Base-by-base conservation (phyloP, 2,329 filamentous ascomycete genomes). In the Leptodontidium sp. region DNA sequence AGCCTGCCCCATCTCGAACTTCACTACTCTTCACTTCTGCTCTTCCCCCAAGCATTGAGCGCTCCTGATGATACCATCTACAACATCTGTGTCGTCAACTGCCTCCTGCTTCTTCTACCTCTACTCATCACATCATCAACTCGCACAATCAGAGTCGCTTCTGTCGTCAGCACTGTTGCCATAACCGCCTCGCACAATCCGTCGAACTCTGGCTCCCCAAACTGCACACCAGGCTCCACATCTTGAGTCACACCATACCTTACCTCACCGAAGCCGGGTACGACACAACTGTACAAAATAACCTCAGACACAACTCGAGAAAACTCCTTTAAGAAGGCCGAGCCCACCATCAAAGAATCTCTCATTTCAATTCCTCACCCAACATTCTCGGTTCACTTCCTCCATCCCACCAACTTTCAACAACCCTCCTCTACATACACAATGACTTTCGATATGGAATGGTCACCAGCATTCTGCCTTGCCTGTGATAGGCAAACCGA, bases 401-500 rank as follows among this genome's bases (percentile, higher is more conserved):
- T 50, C 61, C n/a, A 29, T 45, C 14, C 61, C 21, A 59, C 65
- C 55, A 58, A 61, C 49, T 47, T 40, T 49, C 68, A 68, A 49
- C 67, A 32, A 21, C 9, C 47, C 9, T 9, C 21, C 9, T 21
- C n/a, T 43, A 70, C n/a, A 66, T 65, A 59, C 69, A 74, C 70
- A 70, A 78, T 79, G 77, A 72, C 75, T 65, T 72, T 71, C 66
- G 73, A 78, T 71, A 78, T 79, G 74, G 78, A 79, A 64, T 97
- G 94, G 93, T 92, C 92, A 76, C 93, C 92, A 81, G 91, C 97
- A 82, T 97, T 93, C 87, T 98, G 94, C 86, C 89, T 98, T 76
- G 90, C 92, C 84, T 98, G 94, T 85, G 94, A 98, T 83, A 91
- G 91, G 83, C 93, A 97, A 82, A 94, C 92, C 70, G 88, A 92